phyloP scores from a whole-genome alignment of 331 rosid species.

The Pyracantha coccinea region DNA sequence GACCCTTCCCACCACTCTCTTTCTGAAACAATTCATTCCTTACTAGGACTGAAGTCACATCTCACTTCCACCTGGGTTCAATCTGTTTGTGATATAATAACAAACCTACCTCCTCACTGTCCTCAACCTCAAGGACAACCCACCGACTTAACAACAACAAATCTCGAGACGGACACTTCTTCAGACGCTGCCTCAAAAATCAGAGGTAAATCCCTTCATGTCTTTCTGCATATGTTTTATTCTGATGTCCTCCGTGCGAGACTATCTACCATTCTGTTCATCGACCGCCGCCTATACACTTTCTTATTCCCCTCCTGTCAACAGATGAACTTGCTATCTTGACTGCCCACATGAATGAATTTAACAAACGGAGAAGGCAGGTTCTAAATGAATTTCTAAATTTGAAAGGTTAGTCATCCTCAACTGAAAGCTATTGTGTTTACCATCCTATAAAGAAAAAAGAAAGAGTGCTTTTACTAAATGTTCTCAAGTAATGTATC shows the following conservation, averaged over 20 bases:
- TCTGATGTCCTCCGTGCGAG: neutral
- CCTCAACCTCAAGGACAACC: neutral
- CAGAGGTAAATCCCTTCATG: slow-evolving; percentile 10
- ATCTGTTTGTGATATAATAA: slow-evolving; percentile 27
- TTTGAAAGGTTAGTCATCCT: slow-evolving; percentile 30
- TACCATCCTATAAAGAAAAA: too few species aligned
- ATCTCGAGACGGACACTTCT: neutral
- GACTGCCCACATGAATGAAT: slow-evolving; percentile 15
- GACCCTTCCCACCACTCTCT: slow-evolving; percentile 22
- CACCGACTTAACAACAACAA: neutral
- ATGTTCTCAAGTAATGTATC: too few species aligned
- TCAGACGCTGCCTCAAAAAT: slow-evolving; percentile 14
- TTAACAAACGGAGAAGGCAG: slow-evolving; percentile 27
- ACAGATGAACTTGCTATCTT: slow-evolving; percentile 30
- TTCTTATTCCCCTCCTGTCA: neutral
- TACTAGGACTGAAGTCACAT: slow-evolving; percentile 25
- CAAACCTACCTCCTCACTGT: slow-evolving; percentile 5
- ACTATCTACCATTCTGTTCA: neutral
- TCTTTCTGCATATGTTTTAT: neutral
- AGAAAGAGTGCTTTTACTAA: too few species aligned
- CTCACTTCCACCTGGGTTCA: slow-evolving; percentile 31
- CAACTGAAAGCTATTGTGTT: neutral
- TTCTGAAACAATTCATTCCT: slow-evolving; percentile 25
- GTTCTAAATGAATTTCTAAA: slow-evolving; percentile 27
- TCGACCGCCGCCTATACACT: neutral